These are phyloP conservation scores for Colletotrichum trifolii DNA, from an alignment of 2,329 filamentous ascomycete genomes.

Conservation along the genomic window DNA sequence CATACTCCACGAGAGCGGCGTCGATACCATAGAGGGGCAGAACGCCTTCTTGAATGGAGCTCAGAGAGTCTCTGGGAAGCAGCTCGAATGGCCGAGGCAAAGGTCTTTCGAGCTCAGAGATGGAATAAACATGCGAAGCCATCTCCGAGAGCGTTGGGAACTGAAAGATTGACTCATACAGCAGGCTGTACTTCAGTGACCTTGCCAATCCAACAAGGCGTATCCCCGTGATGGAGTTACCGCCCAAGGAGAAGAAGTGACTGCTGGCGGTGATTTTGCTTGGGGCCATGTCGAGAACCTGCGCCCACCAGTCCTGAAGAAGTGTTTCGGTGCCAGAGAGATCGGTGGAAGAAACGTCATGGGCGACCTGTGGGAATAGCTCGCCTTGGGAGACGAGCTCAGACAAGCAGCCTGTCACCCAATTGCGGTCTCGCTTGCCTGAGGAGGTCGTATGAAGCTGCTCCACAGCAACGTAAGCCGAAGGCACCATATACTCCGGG, in stretches of 20 bases:
- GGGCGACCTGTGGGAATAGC: not conserved
- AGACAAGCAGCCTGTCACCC: constrained; percentile 24
- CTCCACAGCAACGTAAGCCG: constrained; percentile 44
- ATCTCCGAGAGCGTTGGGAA: constrained; percentile 7
- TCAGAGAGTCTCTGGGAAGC: not conserved
- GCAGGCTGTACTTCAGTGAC: not conserved
- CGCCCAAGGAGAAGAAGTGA: constrained; percentile 23
- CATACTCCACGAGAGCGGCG: constrained; percentile 32
- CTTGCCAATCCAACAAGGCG: constrained; percentile 11
- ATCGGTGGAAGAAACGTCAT: not conserved
- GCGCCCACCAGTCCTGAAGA: constrained; percentile 11
- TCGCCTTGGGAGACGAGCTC: constrained; percentile 18
- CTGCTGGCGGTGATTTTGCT: constrained; percentile 3
- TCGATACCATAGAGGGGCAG: constrained; percentile 23
- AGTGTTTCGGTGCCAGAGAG: constrained; percentile 13
- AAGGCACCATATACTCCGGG: constrained; percentile 51
- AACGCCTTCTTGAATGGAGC: not conserved
- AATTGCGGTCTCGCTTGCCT: constrained; percentile 35
- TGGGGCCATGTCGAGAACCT: constrained; percentile 3
- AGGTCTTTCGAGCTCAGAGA: not conserved
- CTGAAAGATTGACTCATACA: constrained; percentile 18
- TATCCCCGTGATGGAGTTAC: constrained; percentile 25
- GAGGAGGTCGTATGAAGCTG: constrained; percentile 36
- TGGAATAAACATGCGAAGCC: not conserved
- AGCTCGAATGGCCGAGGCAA: constrained; percentile 10